Conservation (phyloP, 1,284 basidiomycete species). For the Ustilago curta region DNA sequence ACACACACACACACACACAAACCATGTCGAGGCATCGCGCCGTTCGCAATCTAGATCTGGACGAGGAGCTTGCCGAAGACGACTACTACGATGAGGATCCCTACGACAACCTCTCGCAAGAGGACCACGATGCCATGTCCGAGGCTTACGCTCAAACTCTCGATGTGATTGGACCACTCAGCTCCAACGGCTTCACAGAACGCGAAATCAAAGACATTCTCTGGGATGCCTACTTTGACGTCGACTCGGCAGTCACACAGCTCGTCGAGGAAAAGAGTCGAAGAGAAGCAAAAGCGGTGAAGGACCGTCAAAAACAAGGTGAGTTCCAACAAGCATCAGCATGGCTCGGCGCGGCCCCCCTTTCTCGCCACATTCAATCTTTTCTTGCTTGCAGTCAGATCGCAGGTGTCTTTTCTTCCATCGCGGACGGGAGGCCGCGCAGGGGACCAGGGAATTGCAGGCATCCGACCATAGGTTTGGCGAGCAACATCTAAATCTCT, state of each 20-base stretch:
- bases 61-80: conserved; percentile 78
- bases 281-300: conserved; percentile 53
- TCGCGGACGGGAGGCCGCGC: conserved; percentile 17
- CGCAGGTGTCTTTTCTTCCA: conserved; percentile 1
- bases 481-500: conserved; percentile 24
- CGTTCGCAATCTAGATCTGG: conserved; percentile 87
- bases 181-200: conserved; percentile 58
- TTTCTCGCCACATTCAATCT: conserved; percentile 19
- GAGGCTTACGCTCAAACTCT: conserved; percentile 51
- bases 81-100: conserved; percentile 72
- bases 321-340: conserved; percentile 16
- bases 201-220: conserved; percentile 79
- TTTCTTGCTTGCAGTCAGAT: conserved; percentile 8
- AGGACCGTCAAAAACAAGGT: conserved; percentile 56
- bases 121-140: conserved; percentile 59
- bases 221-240: conserved; percentile 91
- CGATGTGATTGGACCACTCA: conserved; percentile 56
- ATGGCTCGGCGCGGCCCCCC: conserved; percentile 28
- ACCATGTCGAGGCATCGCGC: conserved; percentile 78
- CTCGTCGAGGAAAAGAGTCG: conserved; percentile 70
- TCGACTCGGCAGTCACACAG: conserved; percentile 81
- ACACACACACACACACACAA: neutral
- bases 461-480: neutral
- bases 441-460: conserved; percentile 12
- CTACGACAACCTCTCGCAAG: conserved; percentile 60